These are phyloP conservation scores for Saposhnikovia divaricata DNA, from an alignment of 129 eudicot species.

Conservation along the genomic window DNA sequence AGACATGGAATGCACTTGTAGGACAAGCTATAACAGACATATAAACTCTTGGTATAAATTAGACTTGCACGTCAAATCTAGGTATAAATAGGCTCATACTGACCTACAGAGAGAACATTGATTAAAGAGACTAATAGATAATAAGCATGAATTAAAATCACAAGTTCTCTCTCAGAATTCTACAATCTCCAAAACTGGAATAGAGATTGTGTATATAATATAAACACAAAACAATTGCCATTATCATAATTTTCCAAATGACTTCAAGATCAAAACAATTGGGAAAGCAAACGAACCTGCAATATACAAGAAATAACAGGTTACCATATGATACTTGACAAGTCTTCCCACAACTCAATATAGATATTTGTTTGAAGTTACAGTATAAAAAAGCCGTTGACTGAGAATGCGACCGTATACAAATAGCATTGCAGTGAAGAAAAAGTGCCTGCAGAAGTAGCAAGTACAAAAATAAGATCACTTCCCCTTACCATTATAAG, in stretches of 20 bases:
- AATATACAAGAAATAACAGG: conserved; percentile 91
- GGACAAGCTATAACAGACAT: too few species aligned
- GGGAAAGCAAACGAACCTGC: conserved; percentile 57
- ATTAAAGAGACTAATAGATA: too few species aligned
- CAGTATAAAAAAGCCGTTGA: conserved; percentile 89
- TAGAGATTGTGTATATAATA: not conserved
- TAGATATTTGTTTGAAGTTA: conserved; percentile 65
- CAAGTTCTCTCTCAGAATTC: too few species aligned
- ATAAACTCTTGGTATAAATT: too few species aligned
- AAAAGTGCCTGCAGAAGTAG: conserved; percentile 70
- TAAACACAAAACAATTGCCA: not conserved
- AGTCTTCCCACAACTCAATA: conserved; percentile 71
- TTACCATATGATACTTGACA: conserved; percentile 92
- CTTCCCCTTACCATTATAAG: not conserved
- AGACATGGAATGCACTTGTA: too few species aligned
- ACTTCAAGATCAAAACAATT: not conserved
- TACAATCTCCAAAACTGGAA: too few species aligned
- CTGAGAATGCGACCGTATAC: conserved; percentile 97
- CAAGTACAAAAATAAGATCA: not conserved
- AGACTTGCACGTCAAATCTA: too few species aligned
- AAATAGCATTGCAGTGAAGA: conserved; percentile 98
- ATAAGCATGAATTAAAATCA: too few species aligned
- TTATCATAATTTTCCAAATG: not conserved
- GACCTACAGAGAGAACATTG: too few species aligned
- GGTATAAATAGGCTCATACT: too few species aligned